Percentiles rank a stretch among this genome's conserved stretches.
phyloP scores from a whole-genome alignment of 352 stramenopile species.

The Globisporangium nagaii region DNA sequence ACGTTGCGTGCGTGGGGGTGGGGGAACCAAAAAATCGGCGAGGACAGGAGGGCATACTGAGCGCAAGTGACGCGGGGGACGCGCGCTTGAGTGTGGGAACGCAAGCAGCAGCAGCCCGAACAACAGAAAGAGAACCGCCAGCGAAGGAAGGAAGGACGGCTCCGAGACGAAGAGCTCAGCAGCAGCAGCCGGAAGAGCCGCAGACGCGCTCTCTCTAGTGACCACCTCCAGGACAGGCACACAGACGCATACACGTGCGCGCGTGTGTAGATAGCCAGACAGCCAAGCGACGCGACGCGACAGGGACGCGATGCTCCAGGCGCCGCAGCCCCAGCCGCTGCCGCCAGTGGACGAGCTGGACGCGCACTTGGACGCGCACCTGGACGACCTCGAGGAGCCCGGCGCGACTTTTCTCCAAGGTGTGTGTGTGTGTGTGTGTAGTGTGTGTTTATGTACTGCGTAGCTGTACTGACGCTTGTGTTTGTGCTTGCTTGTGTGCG shows the following conservation, averaged over 20 bases:
- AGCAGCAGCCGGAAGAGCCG: background rate
- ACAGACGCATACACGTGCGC: background rate
- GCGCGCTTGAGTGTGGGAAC: background rate
- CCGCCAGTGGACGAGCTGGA: conserved; percentile 63
- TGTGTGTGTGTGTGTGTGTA: conserved; percentile 9
- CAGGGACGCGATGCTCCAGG: conserved; percentile 33
- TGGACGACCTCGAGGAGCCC: conserved; percentile 68
- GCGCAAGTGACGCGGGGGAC: background rate
- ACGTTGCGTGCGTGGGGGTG: too few relatives aligned
- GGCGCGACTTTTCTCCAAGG: conserved; percentile 64
- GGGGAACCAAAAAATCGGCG: background rate
- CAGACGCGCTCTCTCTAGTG: background rate
- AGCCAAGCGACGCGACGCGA: background rate
- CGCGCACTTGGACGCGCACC: conserved; percentile 57
- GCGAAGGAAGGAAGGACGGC: too few relatives aligned
- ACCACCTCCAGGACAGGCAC: background rate
- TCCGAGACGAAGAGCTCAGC: background rate
- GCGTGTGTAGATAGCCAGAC: background rate
- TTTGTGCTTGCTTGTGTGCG: conserved; percentile 1
- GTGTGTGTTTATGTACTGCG: background rate
- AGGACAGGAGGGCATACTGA: background rate
- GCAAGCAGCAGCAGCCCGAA: too few relatives aligned
- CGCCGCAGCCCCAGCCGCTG: conserved; percentile 37
- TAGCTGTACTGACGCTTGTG: background rate
- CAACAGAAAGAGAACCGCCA: too few relatives aligned